These are phyloP conservation scores for Gossypium schwendimanii DNA, from an alignment of 441 rosid species.

Conservation along the genomic window DNA sequence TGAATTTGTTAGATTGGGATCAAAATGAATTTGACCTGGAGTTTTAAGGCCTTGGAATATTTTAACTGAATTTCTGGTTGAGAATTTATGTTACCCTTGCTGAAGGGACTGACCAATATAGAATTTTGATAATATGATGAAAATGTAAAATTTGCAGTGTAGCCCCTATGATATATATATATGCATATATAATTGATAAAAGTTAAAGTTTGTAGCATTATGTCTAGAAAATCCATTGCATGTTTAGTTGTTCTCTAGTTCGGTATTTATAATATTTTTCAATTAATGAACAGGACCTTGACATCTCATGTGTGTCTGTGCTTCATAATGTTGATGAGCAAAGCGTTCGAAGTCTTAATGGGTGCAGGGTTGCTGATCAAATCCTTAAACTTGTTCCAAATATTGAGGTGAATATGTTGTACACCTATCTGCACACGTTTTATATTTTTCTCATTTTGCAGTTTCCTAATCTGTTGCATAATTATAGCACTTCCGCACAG, in stretches of 20 bases:
- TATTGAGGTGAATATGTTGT: constrained; percentile 47
- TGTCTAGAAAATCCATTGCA: not conserved
- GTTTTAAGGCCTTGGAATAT: not conserved
- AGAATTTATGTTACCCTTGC: not conserved
- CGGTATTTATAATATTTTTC: constrained; percentile 12
- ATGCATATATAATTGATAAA: not conserved
- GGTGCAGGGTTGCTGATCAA: constrained; percentile 96
- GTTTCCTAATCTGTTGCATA: constrained; percentile 15
- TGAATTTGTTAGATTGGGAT: not conserved
- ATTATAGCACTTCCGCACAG: constrained; percentile 65
- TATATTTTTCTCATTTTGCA: constrained; percentile 10
- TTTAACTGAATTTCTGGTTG: not conserved
- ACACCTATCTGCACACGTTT: not conserved
- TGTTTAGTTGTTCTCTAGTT: constrained; percentile 7
- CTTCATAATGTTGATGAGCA: constrained; percentile 71
- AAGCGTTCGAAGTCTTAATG: constrained; percentile 93
- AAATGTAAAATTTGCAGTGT: not conserved
- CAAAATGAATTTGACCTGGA: not conserved
- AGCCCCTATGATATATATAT: no score
- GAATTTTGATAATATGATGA: not conserved
- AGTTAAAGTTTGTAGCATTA: not conserved
- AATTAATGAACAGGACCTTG: constrained; percentile 58
- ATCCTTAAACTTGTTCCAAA: constrained; percentile 89
- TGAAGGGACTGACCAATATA: not conserved
- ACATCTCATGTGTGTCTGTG: constrained; percentile 67